Conservation (phyloP, 257 asterid genomes). For the Solanum bukasovii region DNA sequence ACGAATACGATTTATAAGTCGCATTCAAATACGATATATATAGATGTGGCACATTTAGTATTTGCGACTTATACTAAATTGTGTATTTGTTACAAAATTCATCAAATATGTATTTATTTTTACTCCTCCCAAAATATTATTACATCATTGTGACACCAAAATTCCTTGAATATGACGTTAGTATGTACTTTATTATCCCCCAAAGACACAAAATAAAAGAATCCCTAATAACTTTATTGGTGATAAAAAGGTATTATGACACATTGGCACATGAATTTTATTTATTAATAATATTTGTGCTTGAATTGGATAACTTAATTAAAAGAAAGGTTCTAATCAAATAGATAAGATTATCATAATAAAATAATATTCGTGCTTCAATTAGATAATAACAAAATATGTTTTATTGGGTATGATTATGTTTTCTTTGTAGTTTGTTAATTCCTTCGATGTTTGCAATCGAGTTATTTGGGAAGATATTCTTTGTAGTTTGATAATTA, state of each 20-base stretch:
- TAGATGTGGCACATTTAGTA: no score
- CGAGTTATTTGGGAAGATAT: not conserved
- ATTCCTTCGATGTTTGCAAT: not conserved
- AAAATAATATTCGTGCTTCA: not conserved
- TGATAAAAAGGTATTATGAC: not conserved
- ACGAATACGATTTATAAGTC: not conserved
- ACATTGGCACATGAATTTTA: not conserved
- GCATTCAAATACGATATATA: not conserved
- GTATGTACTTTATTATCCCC: not conserved
- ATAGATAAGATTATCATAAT: not conserved
- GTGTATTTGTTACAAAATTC: not conserved
- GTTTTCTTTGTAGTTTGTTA: not conserved
- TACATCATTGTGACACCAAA: not conserved
- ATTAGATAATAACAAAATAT: not conserved
- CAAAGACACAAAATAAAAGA: not conserved
- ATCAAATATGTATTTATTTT: not conserved
- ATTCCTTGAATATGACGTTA: not conserved
- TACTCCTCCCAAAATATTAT: not conserved
- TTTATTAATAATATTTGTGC: not conserved
- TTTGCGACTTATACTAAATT: not conserved
- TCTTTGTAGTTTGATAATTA: not conserved
- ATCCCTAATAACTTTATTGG: not conserved
- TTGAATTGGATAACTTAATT: not conserved
- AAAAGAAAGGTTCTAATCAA: not conserved
- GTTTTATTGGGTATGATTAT: not conserved